phyloP scores from a whole-genome alignment of 148 eudicot genomes.

The Polygonum maritimum region DNA sequence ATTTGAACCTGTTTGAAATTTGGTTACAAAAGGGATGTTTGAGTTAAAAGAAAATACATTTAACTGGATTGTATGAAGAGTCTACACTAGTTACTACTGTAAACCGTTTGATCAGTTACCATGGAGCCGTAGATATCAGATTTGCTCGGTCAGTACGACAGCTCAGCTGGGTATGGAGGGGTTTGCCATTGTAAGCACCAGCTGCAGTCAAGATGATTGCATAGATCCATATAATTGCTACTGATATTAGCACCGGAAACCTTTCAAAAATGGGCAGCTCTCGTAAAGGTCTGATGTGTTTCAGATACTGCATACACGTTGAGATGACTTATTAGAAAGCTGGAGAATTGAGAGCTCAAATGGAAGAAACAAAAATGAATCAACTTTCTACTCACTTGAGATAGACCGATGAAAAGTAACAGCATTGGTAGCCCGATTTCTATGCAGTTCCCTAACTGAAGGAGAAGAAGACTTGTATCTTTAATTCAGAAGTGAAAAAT shows the following conservation, averaged over 20 bases:
- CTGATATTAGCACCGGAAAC: constrained; percentile 72
- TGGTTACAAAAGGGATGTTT: too few relatives aligned
- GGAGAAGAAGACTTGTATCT: neutral
- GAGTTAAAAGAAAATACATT: neutral
- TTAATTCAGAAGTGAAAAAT: neutral
- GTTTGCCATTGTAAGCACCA: constrained; percentile 76
- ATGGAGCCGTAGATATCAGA: constrained; percentile 85
- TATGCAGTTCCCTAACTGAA: constrained; percentile 1
- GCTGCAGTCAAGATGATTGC: constrained; percentile 85
- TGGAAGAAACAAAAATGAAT: neutral
- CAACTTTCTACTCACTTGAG: neutral
- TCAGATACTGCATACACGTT: constrained; percentile 11
- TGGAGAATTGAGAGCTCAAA: neutral
- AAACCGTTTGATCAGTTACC: constrained; percentile 27
- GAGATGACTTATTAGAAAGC: neutral
- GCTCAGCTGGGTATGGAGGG: constrained; percentile 51
- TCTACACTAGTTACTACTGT: too few relatives aligned
- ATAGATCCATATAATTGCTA: constrained; percentile 74
- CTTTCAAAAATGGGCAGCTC: constrained; percentile 92
- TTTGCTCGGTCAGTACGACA: constrained; percentile 91
- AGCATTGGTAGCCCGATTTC: neutral
- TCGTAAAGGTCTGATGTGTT: constrained; percentile 63
- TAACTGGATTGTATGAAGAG: too few relatives aligned
- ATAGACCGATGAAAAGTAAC: neutral
- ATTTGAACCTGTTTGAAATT: constrained; percentile 61